Percentiles rank a stretch among this genome's conserved stretches.
Evolutionary conservation across 75 land plant species (phyloP).

Genomic region (Sequoia sempervirens): DNA sequence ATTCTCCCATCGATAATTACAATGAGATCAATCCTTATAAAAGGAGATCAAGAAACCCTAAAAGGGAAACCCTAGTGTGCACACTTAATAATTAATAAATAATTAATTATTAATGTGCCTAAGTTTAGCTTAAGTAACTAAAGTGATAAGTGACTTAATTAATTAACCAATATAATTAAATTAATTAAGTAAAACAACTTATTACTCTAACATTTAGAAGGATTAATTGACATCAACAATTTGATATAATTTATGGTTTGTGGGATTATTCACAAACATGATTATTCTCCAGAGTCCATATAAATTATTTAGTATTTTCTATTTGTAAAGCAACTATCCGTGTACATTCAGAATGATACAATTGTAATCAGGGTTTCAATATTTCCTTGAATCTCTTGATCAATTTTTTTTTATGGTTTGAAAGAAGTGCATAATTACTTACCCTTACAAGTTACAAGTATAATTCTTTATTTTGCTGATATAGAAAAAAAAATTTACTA

Average conservation of each 20-base stretch:
- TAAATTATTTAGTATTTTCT: neutral
- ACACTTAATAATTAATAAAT: too few relatives aligned
- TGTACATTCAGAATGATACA: neutral
- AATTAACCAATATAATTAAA: too few relatives aligned
- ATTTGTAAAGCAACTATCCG: neutral
- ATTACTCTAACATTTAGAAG: too few relatives aligned
- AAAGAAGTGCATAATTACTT: neutral
- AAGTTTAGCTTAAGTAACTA: too few relatives aligned
- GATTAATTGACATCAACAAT: neutral
- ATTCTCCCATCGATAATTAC: too few relatives aligned
- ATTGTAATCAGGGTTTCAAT: neutral
- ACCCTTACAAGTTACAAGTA: neutral
- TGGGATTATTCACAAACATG: neutral
- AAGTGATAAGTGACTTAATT: too few relatives aligned
- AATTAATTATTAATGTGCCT: too few relatives aligned
- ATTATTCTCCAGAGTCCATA: neutral
- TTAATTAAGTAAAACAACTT: too few relatives aligned
- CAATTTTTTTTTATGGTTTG: neutral
- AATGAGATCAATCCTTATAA: too few relatives aligned
- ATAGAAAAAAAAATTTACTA: neutral
- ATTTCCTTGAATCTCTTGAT: neutral
- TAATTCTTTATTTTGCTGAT: neutral
- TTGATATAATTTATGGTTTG: neutral
- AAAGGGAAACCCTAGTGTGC: too few relatives aligned
- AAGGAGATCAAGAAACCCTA: too few relatives aligned